Percentiles rank a stretch among this genome's conserved stretches.
Conservation (phyloP, 2,329 filamentous ascomycete species). For the Blastomyces parvus region DNA sequence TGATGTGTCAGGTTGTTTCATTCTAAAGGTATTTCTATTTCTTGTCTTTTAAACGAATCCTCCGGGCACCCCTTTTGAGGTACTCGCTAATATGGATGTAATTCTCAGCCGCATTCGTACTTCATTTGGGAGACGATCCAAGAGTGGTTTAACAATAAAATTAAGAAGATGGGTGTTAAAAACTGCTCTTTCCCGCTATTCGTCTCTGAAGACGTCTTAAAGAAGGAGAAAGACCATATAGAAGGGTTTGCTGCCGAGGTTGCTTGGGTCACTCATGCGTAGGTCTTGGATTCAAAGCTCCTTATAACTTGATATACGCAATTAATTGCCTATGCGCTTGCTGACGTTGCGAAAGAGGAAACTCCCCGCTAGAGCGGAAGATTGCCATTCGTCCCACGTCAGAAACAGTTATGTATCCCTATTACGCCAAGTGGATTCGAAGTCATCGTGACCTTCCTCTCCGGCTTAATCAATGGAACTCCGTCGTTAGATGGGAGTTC, state of each 20-base stretch:
- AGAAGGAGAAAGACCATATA: constrained; percentile 86
- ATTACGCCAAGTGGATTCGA: constrained; percentile 95
- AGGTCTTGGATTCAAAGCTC: constrained; percentile 15
- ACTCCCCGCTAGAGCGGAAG: constrained; percentile 79
- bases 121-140: constrained; percentile 61
- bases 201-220: constrained; percentile 78
- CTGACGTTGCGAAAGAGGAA: constrained; percentile 52
- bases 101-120: constrained; percentile 49
- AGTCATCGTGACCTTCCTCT: constrained; percentile 91
- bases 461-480: constrained; percentile 97
- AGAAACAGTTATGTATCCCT: constrained; percentile 84
- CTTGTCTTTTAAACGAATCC: not conserved
- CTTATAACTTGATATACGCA: not conserved
- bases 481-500: constrained; percentile 89
- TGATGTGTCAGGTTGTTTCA: constrained; percentile 94
- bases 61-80: not conserved
- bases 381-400: constrained; percentile 61
- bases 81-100: constrained; percentile 11
- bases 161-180: constrained; percentile 84
- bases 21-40: constrained; percentile 55
- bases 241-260: constrained; percentile 85
- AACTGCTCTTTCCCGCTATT: constrained; percentile 97
- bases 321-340: constrained; percentile 12
- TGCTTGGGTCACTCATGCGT: constrained; percentile 45
- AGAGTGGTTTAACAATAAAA: constrained; percentile 51